Evolutionary conservation across 257 asterid species (phyloP), one percentile per base, ranked within the genome.

Genomic region (Gardenia jasminoides): DNA sequence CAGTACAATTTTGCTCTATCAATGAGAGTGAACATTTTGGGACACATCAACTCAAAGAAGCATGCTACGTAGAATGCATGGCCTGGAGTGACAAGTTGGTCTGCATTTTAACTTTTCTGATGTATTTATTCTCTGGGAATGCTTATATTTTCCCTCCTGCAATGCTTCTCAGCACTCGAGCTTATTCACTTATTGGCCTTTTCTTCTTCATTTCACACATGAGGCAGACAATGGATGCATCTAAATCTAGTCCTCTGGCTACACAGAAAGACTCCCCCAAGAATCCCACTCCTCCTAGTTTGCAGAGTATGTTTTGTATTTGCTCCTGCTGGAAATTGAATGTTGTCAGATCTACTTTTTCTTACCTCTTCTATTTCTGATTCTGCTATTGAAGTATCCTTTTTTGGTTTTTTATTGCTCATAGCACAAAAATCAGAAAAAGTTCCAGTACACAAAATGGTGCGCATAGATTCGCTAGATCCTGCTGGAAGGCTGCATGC

Each of bases 401-500:
- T 54, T 81, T 79, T 72, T 80, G 61, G 65, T 54, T 47, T 77
- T 47, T 78, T 68, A 65, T 61, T 75, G 62, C 74, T 75, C 72
- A 79, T 84, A 93, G 99, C 90, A 66, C 80, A 81, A 81, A 93
- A 90, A 79, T 86, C 92, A n/a, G 92, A 88, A 75, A 95, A 91
- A 84, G 91, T 88, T 76, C 97, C 99, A 24, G 97, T 90, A 86
- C 83, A 88, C 81, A 95, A 95, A 88, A 92, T 93, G 97, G 98
- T 95, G 70, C 84, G 99, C 16, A 91, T 93, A 75, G 99, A 95
- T 87, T 88, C 96, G 48, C 91, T 85, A 87, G 97, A 95, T 90
- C 99, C 99, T 85, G 96, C 97, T 28, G 99, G 99, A 87, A 89
- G 99, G 89, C 84, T 95, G 90, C 97, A 95, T 81, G 93, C 97